phyloP scores from a whole-genome alignment of 1,284 basidiomycete genomes.

The Boletus semigastroideus region DNA sequence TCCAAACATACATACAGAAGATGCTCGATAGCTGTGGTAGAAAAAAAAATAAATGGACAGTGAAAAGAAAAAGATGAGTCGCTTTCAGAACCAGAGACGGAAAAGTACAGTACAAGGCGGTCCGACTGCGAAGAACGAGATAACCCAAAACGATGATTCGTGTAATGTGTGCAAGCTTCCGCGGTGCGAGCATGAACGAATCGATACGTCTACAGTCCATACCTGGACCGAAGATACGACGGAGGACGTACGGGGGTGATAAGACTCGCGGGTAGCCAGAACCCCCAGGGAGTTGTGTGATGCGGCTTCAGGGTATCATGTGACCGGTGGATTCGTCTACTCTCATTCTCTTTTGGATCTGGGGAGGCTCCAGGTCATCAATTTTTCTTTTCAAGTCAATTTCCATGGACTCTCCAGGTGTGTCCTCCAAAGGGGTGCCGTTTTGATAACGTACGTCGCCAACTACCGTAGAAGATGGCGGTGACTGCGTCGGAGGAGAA shows the following conservation, averaged over 20 bases:
- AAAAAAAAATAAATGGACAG: slow-evolving; percentile 11
- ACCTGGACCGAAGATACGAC: slow-evolving; percentile 28
- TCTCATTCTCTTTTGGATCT: slow-evolving; percentile 40
- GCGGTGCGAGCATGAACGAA: slow-evolving; percentile 27
- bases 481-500: slow-evolving; percentile 51
- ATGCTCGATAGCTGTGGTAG: slow-evolving; percentile 31
- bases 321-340: slow-evolving; percentile 32
- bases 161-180: slow-evolving; percentile 31
- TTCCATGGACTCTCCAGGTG: slow-evolving; percentile 29
- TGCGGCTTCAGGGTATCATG: slow-evolving; percentile 35
- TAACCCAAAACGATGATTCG: slow-evolving; percentile 36
- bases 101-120: slow-evolving; percentile 36
- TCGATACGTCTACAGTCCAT: slow-evolving; percentile 32
- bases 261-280: slow-evolving; percentile 24
- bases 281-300: slow-evolving; percentile 20
- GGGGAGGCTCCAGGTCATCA: slow-evolving; percentile 33
- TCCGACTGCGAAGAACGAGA: slow-evolving; percentile 33
- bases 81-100: slow-evolving; percentile 17
- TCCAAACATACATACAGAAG: slow-evolving; percentile 36
- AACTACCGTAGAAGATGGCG: slow-evolving; percentile 40
- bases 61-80: slow-evolving; percentile 9
- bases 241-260: slow-evolving; percentile 20
- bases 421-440: slow-evolving; percentile 30
- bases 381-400: slow-evolving; percentile 39
- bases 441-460: slow-evolving; percentile 35